Evolutionary conservation across 192 early-diverging fungal genomes (phyloP).

Genomic region (Glomus cerebriforme): DNA sequence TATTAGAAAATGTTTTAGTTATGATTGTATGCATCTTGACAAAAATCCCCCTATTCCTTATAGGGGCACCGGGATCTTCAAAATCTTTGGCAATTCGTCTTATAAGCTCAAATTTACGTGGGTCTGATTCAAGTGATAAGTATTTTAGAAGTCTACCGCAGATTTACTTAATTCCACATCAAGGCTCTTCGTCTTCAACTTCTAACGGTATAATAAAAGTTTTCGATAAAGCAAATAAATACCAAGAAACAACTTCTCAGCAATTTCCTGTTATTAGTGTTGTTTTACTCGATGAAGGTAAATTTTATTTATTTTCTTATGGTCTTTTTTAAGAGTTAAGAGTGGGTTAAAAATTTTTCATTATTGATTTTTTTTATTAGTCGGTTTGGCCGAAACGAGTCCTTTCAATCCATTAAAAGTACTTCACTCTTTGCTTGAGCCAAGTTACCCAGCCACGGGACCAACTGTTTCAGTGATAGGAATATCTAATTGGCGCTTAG

Average conservation of each 20-base stretch:
- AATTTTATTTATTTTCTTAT: background rate
- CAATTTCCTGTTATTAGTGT: slow-evolving; percentile 24
- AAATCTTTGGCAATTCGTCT: slow-evolving; percentile 31
- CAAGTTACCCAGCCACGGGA: background rate
- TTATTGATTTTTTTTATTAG: background rate
- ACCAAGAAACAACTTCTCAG: slow-evolving; percentile 15
- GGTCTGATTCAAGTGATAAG: slow-evolving; percentile 16
- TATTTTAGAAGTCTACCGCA: slow-evolving; percentile 25
- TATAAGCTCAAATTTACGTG: slow-evolving; percentile 29
- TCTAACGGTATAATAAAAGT: slow-evolving; percentile 30
- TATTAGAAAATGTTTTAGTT: slow-evolving; percentile 22
- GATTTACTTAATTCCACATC: slow-evolving; percentile 32
- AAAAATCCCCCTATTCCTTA: slow-evolving; percentile 24
- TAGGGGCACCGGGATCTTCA: slow-evolving; percentile 29
- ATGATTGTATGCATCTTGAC: slow-evolving; percentile 34
- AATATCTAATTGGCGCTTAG: slow-evolving; percentile 34
- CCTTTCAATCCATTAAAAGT: background rate
- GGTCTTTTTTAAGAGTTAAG: background rate
- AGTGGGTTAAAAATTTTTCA: background rate
- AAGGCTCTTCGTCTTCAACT: slow-evolving; percentile 31
- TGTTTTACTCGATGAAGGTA: slow-evolving; percentile 29
- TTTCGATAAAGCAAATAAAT: slow-evolving; percentile 28
- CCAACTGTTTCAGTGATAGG: slow-evolving; percentile 11
- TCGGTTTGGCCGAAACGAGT: slow-evolving; percentile 34
- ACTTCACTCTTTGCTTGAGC: background rate